A percentile compares a stretch with the other conserved stretches of the same genome.
These are phyloP conservation scores for Picochlorum sp. DNA, from an alignment of 139 green algal genomes.

Conservation along the genomic window DNA sequence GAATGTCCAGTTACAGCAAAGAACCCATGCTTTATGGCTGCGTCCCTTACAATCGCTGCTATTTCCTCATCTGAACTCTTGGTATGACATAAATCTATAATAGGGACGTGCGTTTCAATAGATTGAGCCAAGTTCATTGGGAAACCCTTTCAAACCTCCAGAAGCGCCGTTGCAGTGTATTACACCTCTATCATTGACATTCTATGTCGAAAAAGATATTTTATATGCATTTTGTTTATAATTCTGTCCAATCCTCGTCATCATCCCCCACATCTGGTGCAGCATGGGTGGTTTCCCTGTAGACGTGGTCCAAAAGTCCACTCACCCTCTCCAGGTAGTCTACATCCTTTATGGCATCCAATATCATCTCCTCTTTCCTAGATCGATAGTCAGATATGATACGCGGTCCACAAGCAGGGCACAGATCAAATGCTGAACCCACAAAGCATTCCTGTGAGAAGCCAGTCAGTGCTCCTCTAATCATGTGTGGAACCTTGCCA, in stretches of 20 bases:
- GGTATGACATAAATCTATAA: constrained; percentile 19
- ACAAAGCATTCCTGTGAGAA: constrained; percentile 44
- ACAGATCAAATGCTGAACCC: constrained; percentile 74
- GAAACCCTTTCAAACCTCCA: not conserved
- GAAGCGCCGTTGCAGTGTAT: not conserved
- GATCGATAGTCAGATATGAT: constrained; percentile 59
- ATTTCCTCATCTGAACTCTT: constrained; percentile 6
- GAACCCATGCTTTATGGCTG: constrained; percentile 43
- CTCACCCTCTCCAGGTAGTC: constrained; percentile 65
- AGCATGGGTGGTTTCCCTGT: too few species aligned
- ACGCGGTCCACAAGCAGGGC: constrained; percentile 76
- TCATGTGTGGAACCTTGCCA: constrained; percentile 55
- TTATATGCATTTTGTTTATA: too few species aligned
- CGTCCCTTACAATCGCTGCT: constrained; percentile 12
- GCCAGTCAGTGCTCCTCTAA: constrained; percentile 30
- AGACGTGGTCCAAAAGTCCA: constrained; percentile 49
- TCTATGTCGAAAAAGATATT: not conserved
- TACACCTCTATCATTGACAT: not conserved
- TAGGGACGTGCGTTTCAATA: constrained; percentile 9
- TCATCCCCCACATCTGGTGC: constrained; percentile 4
- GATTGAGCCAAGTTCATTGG: not conserved
- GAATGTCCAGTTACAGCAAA: constrained; percentile 75
- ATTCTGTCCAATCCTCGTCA: constrained; percentile 7
- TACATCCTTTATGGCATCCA: constrained; percentile 31
- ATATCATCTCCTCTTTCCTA: constrained; percentile 49